A percentile compares a stretch with the other conserved stretches of the same genome.
Evolutionary conservation across 768 basidiomycete species (phyloP).

Genomic region (Lactifluus volemus): DNA sequence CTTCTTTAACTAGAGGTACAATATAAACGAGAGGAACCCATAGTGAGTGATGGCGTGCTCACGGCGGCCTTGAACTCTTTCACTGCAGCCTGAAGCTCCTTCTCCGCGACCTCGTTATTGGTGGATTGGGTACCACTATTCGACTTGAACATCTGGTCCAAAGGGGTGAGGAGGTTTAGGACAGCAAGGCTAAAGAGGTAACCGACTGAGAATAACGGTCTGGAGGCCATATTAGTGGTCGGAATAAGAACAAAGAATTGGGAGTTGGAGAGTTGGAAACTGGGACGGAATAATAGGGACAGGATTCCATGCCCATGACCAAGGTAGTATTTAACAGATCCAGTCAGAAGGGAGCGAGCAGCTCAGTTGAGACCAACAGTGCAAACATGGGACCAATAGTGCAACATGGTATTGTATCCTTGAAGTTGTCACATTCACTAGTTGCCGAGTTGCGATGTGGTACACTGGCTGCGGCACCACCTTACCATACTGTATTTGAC

Average conservation of each 20-base stretch:
- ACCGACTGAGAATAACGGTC: background rate
- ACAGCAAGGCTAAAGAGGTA: background rate
- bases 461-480: no score
- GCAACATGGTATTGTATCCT: no score
- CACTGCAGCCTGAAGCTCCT: background rate
- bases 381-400: no score
- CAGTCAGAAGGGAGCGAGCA: no score
- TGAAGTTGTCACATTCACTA: no score
- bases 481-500: no score
- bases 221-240: background rate
- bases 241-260: background rate
- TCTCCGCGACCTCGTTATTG: background rate
- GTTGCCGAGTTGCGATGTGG: no score
- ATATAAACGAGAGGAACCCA: background rate
- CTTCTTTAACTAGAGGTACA: conserved; percentile 6
- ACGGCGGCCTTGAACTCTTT: conserved; percentile 2
- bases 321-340: no score
- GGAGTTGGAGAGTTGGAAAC: no score
- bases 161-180: background rate
- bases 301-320: no score
- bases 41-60: background rate
- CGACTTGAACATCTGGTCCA: background rate
- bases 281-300: no score
- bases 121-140: background rate
- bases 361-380: no score